Evolutionary conservation across 768 basidiomycete species (phyloP), one percentile per base, ranked within the genome.

Genomic region (Piloderma croceum): DNA sequence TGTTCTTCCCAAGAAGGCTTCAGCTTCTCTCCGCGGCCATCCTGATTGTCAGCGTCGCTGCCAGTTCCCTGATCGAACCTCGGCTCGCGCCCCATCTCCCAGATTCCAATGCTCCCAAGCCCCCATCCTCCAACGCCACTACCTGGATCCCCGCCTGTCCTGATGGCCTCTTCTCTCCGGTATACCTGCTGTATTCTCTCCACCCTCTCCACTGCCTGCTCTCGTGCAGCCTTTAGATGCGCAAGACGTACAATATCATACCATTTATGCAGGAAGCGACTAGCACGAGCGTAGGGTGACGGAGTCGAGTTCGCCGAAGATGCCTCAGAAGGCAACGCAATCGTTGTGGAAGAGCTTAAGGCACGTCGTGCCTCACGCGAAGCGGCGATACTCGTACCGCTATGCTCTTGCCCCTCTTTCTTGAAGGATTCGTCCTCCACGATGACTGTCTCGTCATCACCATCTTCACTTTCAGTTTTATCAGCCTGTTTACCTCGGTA

Each of bases 191-290:
- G 68, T 12, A 86, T 72, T 22, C 83, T 69, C 53, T 82, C 74
- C 2, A 72, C 74, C 4, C 77, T 73, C 56, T 88, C 84, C 6
- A 70, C 70, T 3, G 83, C 83, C 49, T 87, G 85, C 31, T 69
- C 64, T n/a, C 77, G 73, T 3, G 81, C 79, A 1, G 90, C 87
- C 2, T 70, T 66, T 23, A 79, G 63, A 57, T 90, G 86, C 18
- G 77, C 87, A n/a, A 73, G 75, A 2, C 83, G 74, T 11, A 90
- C 59, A 2, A 70, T 70, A 4, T 70, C 66, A 50, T 74, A 85
- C 70, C 78, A 80, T 12, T 63, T 65, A 44, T 71, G 72, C 7
- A 79, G 41, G 24, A 72, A 52, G 4, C 41, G 49, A 2, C 73
- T 74, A 2, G 76, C 47, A 20, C 67, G 44, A 1, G 57, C 50